A percentile compares a stretch with the other conserved stretches of the same genome.
phyloP scores from a whole-genome alignment of 768 basidiomycete species.

The Phlebiopsis gigantea region DNA sequence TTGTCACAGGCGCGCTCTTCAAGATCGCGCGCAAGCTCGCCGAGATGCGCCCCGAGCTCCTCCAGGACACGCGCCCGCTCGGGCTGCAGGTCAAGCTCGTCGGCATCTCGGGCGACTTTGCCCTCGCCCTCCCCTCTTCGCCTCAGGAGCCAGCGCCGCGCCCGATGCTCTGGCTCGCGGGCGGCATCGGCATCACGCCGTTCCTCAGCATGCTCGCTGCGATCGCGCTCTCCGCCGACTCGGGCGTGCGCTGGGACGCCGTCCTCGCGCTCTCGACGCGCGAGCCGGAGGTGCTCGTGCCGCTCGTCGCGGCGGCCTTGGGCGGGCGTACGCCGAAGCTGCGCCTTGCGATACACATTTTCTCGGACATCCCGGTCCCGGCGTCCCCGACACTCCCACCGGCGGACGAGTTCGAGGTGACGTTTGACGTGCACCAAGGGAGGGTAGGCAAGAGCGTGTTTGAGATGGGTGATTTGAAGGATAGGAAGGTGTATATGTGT shows the following conservation, averaged over 20 bases:
- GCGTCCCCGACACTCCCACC: not conserved
- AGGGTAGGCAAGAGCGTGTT: constrained; percentile 16
- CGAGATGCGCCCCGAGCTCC: constrained; percentile 34
- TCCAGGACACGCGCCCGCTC: constrained; percentile 35
- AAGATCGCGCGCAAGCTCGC: constrained; percentile 38
- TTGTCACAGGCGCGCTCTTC: constrained; percentile 54
- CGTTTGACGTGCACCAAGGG: constrained; percentile 16
- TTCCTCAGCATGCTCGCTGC: constrained; percentile 48
- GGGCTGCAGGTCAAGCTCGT: constrained; percentile 40
- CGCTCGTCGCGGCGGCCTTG: constrained; percentile 28
- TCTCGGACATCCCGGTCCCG: constrained; percentile 23
- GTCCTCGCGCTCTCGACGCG: constrained; percentile 44
- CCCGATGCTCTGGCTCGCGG: constrained; percentile 52
- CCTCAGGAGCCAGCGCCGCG: not conserved
- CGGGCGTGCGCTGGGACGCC: constrained; percentile 30
- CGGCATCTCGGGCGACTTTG: constrained; percentile 51
- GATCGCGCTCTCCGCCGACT: constrained; percentile 13
- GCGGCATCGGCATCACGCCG: constrained; percentile 62
- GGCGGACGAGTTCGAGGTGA: constrained; percentile 7
- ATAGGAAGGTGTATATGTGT: constrained; percentile 41
- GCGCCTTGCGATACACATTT: constrained; percentile 35
- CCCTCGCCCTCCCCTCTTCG: constrained; percentile 4
- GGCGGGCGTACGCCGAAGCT: constrained; percentile 13
- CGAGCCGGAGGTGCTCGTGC: constrained; percentile 47
- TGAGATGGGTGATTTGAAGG: constrained; percentile 6